Evolutionary conservation across 805 yeast genomes (phyloP), one percentile per base, ranked within the genome.

Genomic region (Metschnikowia peoriensis): DNA sequence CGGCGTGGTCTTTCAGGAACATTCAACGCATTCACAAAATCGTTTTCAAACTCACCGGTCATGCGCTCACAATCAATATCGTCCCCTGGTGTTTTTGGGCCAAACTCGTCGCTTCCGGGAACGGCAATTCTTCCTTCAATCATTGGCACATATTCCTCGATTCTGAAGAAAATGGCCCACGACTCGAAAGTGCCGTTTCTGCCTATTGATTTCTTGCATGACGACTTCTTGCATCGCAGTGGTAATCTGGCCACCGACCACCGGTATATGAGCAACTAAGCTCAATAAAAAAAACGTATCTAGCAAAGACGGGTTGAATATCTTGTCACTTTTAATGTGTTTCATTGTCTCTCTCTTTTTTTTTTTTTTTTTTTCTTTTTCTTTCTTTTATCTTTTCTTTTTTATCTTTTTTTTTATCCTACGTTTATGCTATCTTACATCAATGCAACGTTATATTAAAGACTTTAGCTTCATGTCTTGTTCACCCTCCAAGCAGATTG

Each of bases 401-500:
- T 32, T 32, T 32, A 4, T 12, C 16, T 44, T 16, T 22, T 22
- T 22, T 22, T 22, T 22, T 22, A 4, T 22, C 22, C 22, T 22
- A 22, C 22, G 22, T 22, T 22, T 22, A 22, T 4, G 4, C 34
- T 34, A 22, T 15, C n/a, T 16, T 7, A 10, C 7, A 14, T 8
- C 22, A 40, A 14, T 40, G 43, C 28, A 40, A 16, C 11, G 17
- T 17, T 11, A 40, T 11, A 7, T 40, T 22, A 9, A 22, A 12
- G 11, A 27, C 16, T 15, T 6, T 15, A 3, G 6, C 15, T 8
- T 34, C 17, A 38, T 14, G 10, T 41, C 28, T 35, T 45, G 27
- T 53, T 64, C 12, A 83, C 82, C 68, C 96, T 81, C 97, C 97
- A 92, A 11, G 89, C 81, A 48, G 82, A 73, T 5, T 78, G 76